Evolutionary conservation across 495 filamentous ascomycete genomes (phyloP).

Genomic region (Xylaria flabelliformis): DNA sequence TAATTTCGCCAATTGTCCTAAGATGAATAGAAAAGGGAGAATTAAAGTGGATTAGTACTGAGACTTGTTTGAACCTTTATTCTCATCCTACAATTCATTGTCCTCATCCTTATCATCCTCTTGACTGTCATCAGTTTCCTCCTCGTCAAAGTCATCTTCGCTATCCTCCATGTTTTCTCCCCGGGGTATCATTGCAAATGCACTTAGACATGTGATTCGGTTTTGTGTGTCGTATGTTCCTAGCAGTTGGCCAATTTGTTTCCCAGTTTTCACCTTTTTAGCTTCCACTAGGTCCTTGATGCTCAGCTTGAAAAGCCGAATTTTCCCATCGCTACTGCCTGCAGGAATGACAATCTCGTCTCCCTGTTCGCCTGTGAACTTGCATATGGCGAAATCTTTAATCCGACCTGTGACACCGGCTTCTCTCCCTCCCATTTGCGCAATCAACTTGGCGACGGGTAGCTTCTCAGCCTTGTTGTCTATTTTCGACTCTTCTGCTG

Average conservation of each 20-base stretch:
- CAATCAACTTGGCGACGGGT: constrained; percentile 64
- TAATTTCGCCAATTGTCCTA: background rate
- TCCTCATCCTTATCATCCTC: constrained; percentile 54
- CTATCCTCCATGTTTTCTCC: constrained; percentile 55
- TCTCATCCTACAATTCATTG: background rate
- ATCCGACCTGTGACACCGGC: constrained; percentile 71
- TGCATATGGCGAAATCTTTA: constrained; percentile 83
- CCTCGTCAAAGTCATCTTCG: constrained; percentile 53
- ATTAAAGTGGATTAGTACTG: background rate
- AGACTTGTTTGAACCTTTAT: background rate
- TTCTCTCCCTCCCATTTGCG: constrained; percentile 77
- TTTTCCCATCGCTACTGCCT: constrained; percentile 79
- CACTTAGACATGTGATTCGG: constrained; percentile 86
- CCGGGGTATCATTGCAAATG: constrained; percentile 80
- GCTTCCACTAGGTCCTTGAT: constrained; percentile 47
- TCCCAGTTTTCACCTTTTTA: constrained; percentile 35
- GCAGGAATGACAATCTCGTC: constrained; percentile 67
- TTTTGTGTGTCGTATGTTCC: constrained; percentile 84
- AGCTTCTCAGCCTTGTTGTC: constrained; percentile 40
- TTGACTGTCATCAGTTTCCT: constrained; percentile 52
- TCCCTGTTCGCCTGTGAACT: constrained; percentile 46
- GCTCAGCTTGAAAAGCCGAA: constrained; percentile 75
- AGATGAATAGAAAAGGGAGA: background rate
- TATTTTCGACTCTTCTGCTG: constrained; percentile 12
- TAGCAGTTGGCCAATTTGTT: constrained; percentile 73